These are phyloP conservation scores for Edaphochlamys debaryana DNA, from an alignment of 139 green algal genomes.

Conservation along the genomic window DNA sequence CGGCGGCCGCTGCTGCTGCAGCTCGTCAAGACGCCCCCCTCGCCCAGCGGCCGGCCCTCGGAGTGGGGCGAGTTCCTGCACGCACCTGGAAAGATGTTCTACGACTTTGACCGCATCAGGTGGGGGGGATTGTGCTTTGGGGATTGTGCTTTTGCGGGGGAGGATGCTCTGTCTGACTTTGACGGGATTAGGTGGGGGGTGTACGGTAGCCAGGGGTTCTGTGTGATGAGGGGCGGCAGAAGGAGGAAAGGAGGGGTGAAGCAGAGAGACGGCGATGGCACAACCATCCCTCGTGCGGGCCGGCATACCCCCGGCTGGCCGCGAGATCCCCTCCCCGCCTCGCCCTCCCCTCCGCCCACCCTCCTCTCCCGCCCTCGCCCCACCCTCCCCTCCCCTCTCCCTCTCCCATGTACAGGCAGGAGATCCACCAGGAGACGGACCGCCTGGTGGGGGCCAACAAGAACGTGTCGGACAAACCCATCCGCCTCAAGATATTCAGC, in stretches of 20 bases:
- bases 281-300: no score
- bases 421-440: slow-evolving; percentile 96
- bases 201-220: no score
- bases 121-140: no score
- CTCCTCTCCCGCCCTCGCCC: not conserved
- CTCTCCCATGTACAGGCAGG: slow-evolving; percentile 57
- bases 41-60: slow-evolving; percentile 9
- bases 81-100: slow-evolving; percentile 85
- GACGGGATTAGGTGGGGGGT: slow-evolving; percentile 74
- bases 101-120: slow-evolving; percentile 90
- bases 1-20: slow-evolving; percentile 88
- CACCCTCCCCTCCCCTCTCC: not conserved
- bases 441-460: slow-evolving; percentile 87
- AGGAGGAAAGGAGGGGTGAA: no score
- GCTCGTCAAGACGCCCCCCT: slow-evolving; percentile 76
- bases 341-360: not conserved
- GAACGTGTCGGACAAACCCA: slow-evolving; percentile 95
- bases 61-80: slow-evolving; percentile 99
- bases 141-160: no score
- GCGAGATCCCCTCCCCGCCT: no score
- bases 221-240: no score
- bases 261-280: no score
- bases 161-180: slow-evolving; percentile 94
- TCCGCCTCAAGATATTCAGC: slow-evolving; percentile 93
- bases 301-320: no score